Base-by-base conservation (phyloP, 257 asterid species). In the Solanum habrochaites region DNA sequence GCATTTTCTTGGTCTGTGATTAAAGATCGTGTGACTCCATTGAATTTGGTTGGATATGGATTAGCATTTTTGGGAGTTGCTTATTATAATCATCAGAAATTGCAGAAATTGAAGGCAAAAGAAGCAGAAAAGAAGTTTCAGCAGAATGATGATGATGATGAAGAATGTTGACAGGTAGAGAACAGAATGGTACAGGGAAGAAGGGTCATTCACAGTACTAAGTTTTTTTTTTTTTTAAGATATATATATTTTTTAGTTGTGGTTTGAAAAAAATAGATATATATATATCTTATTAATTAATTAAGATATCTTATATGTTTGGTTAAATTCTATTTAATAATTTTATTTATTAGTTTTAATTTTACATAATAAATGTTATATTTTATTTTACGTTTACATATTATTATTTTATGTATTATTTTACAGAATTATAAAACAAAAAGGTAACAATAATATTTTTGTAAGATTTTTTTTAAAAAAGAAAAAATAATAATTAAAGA, bases 1-100 rank as follows among this genome's bases (percentile, higher is more conserved):
- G 98, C 98, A 1, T 95, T 95, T 74, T 95, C 98, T 11, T 94
- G 98, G 98, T 94, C 98, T 7, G 98, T 94, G 90, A 94, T 94
- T 29, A 94, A 94, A 92, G 98, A 95, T 32, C 93, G 93, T 4
- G 98, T 94, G 43, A 94, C 97, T 23, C 90, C 93, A 15, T 16
- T 94, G 86, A 94, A 94, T 42, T 45, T 94, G 90, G n/a, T 92
- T 32, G 98, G 98, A 0, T 95, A 95, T 31, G 98, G 96, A 3
- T 85, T 95, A 89, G 98, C 98, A 6, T 95, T 95, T 73, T 25
- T 93, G 80, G 98, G 96, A 2, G 98, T 94, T 4, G 96, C 89
- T 4, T 94, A 89, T 67, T 94, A 94, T 45, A 94, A 94, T 74
- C 97, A 93, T 90, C 83, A 92, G 21, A 95, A 95, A 52, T 87